Evolutionary conservation across 2,329 filamentous ascomycete genomes (phyloP).

Genomic region (Diaporthe amygdali): DNA sequence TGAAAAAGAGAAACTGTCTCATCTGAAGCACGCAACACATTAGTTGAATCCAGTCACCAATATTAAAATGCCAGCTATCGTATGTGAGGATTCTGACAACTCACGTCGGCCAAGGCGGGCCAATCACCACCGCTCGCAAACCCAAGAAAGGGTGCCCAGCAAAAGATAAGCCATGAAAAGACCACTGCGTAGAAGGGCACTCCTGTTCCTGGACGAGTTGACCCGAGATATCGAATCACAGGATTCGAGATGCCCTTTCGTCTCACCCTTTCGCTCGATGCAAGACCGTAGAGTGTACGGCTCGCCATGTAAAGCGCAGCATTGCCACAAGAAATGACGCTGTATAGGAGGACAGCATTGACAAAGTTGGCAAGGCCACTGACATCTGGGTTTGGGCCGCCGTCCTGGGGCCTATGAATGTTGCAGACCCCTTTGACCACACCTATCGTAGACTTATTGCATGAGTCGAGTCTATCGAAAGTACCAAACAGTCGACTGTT

Average conservation of each 20-base stretch:
- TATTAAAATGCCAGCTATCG: no score
- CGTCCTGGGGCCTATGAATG: background rate
- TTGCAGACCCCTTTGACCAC: background rate
- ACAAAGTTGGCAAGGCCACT: constrained; percentile 6
- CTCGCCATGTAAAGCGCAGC: constrained; percentile 20
- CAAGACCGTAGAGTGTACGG: constrained; percentile 16
- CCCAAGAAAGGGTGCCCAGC: constrained; percentile 16
- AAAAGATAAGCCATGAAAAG: constrained; percentile 13
- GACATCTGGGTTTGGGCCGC: background rate
- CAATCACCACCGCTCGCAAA: background rate
- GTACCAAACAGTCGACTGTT: background rate
- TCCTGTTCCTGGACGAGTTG: constrained; percentile 8
- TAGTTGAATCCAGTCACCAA: background rate
- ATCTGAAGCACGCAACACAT: background rate
- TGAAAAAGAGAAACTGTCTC: constrained; percentile 19
- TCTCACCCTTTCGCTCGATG: background rate
- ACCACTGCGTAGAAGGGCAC: constrained; percentile 16
- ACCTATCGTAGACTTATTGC: background rate
- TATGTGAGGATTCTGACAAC: no score
- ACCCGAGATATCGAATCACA: background rate
- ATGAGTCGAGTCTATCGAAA: background rate
- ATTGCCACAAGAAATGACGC: constrained; percentile 17
- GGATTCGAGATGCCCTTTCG: background rate
- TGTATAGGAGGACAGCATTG: constrained; percentile 16
- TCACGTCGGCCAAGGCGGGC: background rate